Percentiles rank a stretch among this genome's conserved stretches.
These are phyloP conservation scores for Panaeolus papilionaceus DNA, from an alignment of 768 basidiomycete species.

Conservation along the genomic window DNA sequence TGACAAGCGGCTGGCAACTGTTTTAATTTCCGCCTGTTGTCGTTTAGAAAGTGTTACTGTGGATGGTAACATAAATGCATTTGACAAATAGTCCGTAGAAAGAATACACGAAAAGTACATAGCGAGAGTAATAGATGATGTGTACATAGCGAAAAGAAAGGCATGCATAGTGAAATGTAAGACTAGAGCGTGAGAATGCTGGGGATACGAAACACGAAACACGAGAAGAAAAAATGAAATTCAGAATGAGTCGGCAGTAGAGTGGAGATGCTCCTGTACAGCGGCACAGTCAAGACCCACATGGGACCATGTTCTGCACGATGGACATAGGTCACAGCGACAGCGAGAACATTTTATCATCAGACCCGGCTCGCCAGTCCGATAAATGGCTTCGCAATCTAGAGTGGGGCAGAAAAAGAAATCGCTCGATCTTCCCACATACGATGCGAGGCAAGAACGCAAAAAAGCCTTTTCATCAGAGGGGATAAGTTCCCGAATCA, in stretches of 20 bases:
- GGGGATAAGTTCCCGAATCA: conserved; percentile 40
- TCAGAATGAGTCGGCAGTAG: conserved; percentile 5
- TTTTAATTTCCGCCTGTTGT: not conserved
- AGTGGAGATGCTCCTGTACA: conserved; percentile 11
- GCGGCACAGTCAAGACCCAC: conserved; percentile 32
- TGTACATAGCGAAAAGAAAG: not conserved
- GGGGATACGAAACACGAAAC: not conserved
- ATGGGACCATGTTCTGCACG: conserved; percentile 35
- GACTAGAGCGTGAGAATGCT: not conserved
- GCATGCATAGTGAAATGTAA: not conserved
- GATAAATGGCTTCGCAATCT: conserved; percentile 55
- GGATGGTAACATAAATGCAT: not conserved
- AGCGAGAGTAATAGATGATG: not conserved
- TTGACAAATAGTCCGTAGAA: not conserved
- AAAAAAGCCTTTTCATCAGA: conserved; percentile 47
- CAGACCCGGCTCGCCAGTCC: conserved; percentile 30
- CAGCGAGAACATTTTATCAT: conserved; percentile 36
- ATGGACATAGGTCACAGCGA: conserved; percentile 33
- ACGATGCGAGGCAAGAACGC: conserved; percentile 45
- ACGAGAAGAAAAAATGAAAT: not conserved
- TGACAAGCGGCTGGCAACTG: not conserved
- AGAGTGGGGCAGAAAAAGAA: conserved; percentile 62
- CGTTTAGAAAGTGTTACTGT: not conserved
- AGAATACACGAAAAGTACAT: conserved; percentile 2
- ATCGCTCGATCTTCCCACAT: conserved; percentile 47